Evolutionary conservation across 352 stramenopile genomes (phyloP), one percentile per base, ranked within the genome.

Genomic region (Phytophthora fragariaefolia): DNA sequence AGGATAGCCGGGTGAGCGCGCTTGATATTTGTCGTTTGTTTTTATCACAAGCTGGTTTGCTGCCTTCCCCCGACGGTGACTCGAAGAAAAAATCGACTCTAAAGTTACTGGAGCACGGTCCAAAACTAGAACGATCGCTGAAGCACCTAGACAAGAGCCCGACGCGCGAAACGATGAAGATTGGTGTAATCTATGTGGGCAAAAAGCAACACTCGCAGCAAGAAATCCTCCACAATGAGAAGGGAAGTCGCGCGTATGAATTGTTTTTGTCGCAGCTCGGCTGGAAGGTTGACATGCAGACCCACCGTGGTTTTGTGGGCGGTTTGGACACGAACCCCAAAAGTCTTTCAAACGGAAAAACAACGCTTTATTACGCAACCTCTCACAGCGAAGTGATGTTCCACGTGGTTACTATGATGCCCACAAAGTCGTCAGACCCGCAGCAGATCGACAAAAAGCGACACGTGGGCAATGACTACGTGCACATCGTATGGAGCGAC

Each of bases 381-480:
- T 90, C 82, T 49, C 86, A 93, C 63, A 90, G 82, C 53, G 89
- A 96, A 71, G 81, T 96, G n/a, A 79, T 93, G 53, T 96, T 93
- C 63, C 89, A 96, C 50, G 83, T 96, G 15, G 85, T 96, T 36
- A 95, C 87, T 15, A 95, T 84, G 82, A 96, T 96, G 87, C 87
- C 87, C 6, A 95, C 89, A 4, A 93, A 93, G 54, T 48, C 79
- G 1, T 77, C 73, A 10, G 89, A 96, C 43, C 76, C 76, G 10
- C 87, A 96, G 71, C 89, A 96, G 58, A 96, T 96, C 53, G 89
- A 96, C 58, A 96, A 96, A 69, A 96, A 96, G 74, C 79, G 89
- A 13, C 89, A 96, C 50, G 89, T 96, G 17, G 89, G 89, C 26
- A 96, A 96, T 47, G 89, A 95, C 69, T 95, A 90, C 50, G 89